These are phyloP conservation scores for Kernera saxatilis DNA, from an alignment of 345 rosid species.

Conservation along the genomic window DNA sequence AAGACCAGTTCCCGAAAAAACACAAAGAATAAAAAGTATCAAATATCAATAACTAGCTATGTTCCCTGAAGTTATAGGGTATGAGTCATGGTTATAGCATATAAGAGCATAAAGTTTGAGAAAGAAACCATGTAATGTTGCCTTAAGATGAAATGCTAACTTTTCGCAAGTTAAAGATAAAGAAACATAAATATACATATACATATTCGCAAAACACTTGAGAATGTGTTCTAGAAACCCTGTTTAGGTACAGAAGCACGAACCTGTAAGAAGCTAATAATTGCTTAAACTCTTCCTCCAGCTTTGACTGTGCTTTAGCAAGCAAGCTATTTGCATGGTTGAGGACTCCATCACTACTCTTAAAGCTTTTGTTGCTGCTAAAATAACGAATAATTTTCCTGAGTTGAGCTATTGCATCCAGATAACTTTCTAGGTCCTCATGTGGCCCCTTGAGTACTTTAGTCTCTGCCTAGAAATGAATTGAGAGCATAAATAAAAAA, in stretches of 20 bases:
- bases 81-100: background rate
- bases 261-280: slow-evolving; percentile 80
- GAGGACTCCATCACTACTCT: slow-evolving; percentile 64
- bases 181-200: no score
- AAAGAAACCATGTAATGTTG: background rate
- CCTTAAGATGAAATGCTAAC: background rate
- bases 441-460: slow-evolving; percentile 93
- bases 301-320: slow-evolving; percentile 84
- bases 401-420: slow-evolving; percentile 83
- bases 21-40: background rate
- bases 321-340: slow-evolving; percentile 70
- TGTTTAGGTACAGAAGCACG: slow-evolving; percentile 6
- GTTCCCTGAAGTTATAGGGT: background rate
- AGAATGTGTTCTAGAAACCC: background rate
- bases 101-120: background rate
- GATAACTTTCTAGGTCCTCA: slow-evolving; percentile 87
- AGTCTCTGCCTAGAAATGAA: slow-evolving; percentile 73
- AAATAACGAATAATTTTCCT: slow-evolving; percentile 68
- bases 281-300: slow-evolving; percentile 92
- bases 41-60: background rate
- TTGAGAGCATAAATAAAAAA: slow-evolving; percentile 14
- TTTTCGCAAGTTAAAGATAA: no score
- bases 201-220: background rate
- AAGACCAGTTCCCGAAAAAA: background rate
- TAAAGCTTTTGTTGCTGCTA: slow-evolving; percentile 62